Base-by-base conservation (phyloP, 257 asterid genomes). In the Capsicum pubescens region DNA sequence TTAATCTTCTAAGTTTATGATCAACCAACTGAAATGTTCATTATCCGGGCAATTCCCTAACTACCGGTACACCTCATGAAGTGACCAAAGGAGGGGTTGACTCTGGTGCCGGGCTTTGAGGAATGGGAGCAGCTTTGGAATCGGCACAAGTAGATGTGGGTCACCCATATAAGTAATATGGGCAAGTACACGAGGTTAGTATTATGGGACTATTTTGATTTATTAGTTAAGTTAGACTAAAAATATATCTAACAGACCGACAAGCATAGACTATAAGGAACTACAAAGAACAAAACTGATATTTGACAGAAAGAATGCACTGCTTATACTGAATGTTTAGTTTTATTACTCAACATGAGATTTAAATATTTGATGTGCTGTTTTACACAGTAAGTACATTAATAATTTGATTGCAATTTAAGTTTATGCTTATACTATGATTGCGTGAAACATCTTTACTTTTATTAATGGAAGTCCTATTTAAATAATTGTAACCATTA, bases 61-160 rank as follows among this genome's bases (percentile, higher is more conserved):
- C 50, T 67, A 67, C 48, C 14, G 17, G 48, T 67, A 67, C 55
- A 68, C 54, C 77, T 68, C 54, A 68, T 39, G 52, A 68, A 68
- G 26, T 11, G 14, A 16, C 77, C 54, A 9, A 68, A 48, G 77
- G 54, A 68, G 26, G 54, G 77, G 77, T 68, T 39, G 77, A 68
- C 52, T 68, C 26, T 0, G 76, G 8, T 39, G 26, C 14, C 2
- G 0, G 52, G 77, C 26, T 68, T 68, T 15, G 77, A 68, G 77
- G 54, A 15, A 39, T n/a, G 8, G 19, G 77, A 9, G 14, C 79
- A 42, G 32, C 56, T 70, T 42, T 70, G 35, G 32, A 17, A 70
- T 17, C 1, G 4, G 9, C 56, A 70, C 9, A 46, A n/a, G 42
- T 71, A 6, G 10, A 71, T 46, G 42, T 46, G 42, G 35, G 42